Percentiles rank a stretch among this genome's conserved stretches.
Conservation (phyloP, 495 filamentous ascomycete species). For the Penicillium canariense region DNA sequence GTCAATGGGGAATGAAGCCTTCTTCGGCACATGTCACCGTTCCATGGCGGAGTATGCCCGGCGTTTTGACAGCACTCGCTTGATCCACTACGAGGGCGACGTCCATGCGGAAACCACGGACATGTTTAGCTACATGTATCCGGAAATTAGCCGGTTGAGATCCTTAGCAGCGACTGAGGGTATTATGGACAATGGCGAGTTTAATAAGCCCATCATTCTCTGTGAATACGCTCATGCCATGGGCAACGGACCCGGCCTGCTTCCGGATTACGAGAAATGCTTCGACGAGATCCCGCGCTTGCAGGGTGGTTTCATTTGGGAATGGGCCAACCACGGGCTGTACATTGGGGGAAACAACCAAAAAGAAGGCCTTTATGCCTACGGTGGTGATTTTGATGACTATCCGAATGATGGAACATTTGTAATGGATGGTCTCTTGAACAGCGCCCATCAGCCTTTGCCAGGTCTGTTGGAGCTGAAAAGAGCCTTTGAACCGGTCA, state of each 20-base stretch:
- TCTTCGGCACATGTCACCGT: conserved; percentile 46
- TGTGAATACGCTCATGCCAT: conserved; percentile 71
- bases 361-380: no score
- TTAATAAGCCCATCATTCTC: conserved; percentile 57
- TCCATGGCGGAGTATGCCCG: not conserved
- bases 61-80: conserved; percentile 51
- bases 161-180: no score
- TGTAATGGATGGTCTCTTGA: not conserved
- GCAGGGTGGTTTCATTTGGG: conserved; percentile 72
- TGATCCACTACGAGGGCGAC: conserved; percentile 68
- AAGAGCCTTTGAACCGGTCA: not conserved
- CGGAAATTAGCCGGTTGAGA: conserved; percentile 22
- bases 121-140: conserved; percentile 68
- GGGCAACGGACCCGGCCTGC: conserved; percentile 68
- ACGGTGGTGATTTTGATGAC: not conserved
- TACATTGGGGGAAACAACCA: conserved; percentile 39
- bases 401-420: not conserved
- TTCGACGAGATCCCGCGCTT: conserved; percentile 57
- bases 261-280: conserved; percentile 62
- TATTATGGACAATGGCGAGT: conserved; percentile 39
- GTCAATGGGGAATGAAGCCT: conserved; percentile 69
- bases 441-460: not conserved
- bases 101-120: conserved; percentile 56
- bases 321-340: conserved; percentile 72
- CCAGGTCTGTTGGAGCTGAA: not conserved